These are phyloP conservation scores for Petasospora rhodanensis DNA, from an alignment of 1,139 yeast species.

Conservation along the genomic window DNA sequence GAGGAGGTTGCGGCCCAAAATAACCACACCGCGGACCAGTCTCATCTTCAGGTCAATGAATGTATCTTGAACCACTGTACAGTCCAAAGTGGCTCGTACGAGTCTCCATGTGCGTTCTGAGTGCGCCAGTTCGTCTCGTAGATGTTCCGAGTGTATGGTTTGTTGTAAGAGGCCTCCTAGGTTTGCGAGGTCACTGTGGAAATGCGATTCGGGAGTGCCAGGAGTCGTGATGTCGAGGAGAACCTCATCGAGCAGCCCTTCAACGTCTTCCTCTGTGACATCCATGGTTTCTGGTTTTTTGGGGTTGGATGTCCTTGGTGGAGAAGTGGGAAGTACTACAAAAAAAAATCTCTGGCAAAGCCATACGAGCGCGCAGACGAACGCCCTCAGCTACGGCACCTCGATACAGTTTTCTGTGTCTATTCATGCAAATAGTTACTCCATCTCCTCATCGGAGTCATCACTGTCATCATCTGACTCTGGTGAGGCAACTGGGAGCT, in stretches of 20 bases:
- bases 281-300: too few relatives aligned
- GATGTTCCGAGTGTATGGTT: conserved; percentile 10
- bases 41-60: conserved; percentile 11
- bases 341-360: too few relatives aligned
- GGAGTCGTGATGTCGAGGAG: not conserved
- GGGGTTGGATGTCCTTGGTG: too few relatives aligned
- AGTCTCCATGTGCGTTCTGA: conserved; percentile 16
- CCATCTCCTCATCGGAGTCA: conserved; percentile 18
- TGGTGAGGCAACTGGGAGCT: conserved; percentile 14
- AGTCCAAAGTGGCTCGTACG: conserved; percentile 8
- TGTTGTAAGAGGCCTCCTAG: conserved; percentile 9
- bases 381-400: too few relatives aligned
- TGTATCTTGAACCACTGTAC: not conserved
- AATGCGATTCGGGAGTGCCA: not conserved
- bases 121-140: conserved; percentile 13
- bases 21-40: conserved; percentile 30
- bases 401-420: too few relatives aligned
- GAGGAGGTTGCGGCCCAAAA: conserved; percentile 34
- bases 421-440: too few relatives aligned
- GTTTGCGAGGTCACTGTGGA: conserved; percentile 3
- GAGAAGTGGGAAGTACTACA: too few relatives aligned
- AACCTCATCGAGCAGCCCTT: not conserved
- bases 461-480: conserved; percentile 10
- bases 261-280: not conserved
- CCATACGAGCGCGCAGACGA: too few relatives aligned